Percentiles rank a stretch among this genome's conserved stretches.
Conservation (phyloP, 768 basidiomycete genomes). For the Gyrodon lividus region DNA sequence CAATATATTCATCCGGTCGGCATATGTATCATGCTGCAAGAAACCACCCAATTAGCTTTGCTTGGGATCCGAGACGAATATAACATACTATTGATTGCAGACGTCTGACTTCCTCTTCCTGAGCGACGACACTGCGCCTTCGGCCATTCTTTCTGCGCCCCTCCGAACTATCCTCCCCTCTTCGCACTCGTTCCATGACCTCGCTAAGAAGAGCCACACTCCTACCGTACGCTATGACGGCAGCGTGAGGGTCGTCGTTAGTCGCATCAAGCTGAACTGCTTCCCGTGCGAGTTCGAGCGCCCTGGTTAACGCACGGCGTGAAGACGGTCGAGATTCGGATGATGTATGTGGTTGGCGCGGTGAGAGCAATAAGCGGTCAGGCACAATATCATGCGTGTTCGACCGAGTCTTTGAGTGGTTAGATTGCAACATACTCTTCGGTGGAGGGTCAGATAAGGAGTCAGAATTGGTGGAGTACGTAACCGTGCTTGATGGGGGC, state of each 20-base stretch:
- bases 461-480: slow-evolving; percentile 38
- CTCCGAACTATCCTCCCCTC: slow-evolving; percentile 80
- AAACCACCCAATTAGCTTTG: slow-evolving; percentile 14
- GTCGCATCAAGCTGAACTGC: slow-evolving; percentile 86
- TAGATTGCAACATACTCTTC: slow-evolving; percentile 45
- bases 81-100: slow-evolving; percentile 84
- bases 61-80: slow-evolving; percentile 10
- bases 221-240: slow-evolving; percentile 84
- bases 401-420: slow-evolving; percentile 19
- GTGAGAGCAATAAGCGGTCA: slow-evolving; percentile 44
- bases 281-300: slow-evolving; percentile 84
- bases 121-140: slow-evolving; percentile 80
- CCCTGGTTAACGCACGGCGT: slow-evolving; percentile 79
- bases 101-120: slow-evolving; percentile 85
- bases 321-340: slow-evolving; percentile 66
- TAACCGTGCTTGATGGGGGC: slow-evolving; percentile 16
- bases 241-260: slow-evolving; percentile 85
- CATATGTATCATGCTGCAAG: slow-evolving; percentile 88
- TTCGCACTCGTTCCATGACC: slow-evolving; percentile 89
- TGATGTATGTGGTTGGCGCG: slow-evolving; percentile 40
- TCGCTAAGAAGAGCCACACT: slow-evolving; percentile 85
- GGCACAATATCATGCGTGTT: slow-evolving; percentile 40
- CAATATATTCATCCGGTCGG: slow-evolving; percentile 90
- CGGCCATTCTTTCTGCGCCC: slow-evolving; percentile 57
- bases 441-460: slow-evolving; percentile 60